Conservation (phyloP, 345 rosid species). For the Camelina hispida region DNA sequence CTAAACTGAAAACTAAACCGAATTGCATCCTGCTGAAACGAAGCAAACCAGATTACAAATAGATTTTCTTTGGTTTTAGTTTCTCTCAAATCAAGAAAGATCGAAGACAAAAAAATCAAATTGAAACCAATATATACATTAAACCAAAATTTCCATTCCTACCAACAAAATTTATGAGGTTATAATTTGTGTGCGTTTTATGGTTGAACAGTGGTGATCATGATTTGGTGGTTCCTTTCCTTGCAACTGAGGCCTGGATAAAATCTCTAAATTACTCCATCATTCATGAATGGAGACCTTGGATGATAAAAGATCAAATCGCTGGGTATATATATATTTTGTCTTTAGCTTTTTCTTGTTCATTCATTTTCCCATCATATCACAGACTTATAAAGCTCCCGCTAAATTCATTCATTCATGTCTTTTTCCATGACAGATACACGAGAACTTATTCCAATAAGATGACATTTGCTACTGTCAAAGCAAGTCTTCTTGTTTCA, state of each 20-base stretch:
- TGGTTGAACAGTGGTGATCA: constrained; percentile 57
- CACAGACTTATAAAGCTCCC: background rate
- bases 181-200: background rate
- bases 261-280: constrained; percentile 54
- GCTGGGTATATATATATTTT: constrained; percentile 33
- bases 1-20: no score
- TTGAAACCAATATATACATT: background rate
- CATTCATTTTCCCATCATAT: background rate
- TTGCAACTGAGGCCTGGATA: constrained; percentile 64
- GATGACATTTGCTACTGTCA: constrained; percentile 60
- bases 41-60: no score
- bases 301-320: constrained; percentile 54
- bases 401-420: background rate
- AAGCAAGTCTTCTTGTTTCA: constrained; percentile 46
- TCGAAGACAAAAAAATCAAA: no score
- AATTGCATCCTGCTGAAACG: no score
- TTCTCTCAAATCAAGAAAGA: no score
- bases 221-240: constrained; percentile 50
- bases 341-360: background rate
- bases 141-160: background rate
- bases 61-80: no score
- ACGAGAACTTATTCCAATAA: constrained; percentile 47
- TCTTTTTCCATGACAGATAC: constrained; percentile 36
- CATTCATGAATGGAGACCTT: constrained; percentile 57
- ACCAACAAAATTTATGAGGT: background rate